Percentiles rank a stretch among this genome's conserved stretches.
phyloP scores from a whole-genome alignment of 2,329 filamentous ascomycete genomes.

The Penicillium sp. region DNA sequence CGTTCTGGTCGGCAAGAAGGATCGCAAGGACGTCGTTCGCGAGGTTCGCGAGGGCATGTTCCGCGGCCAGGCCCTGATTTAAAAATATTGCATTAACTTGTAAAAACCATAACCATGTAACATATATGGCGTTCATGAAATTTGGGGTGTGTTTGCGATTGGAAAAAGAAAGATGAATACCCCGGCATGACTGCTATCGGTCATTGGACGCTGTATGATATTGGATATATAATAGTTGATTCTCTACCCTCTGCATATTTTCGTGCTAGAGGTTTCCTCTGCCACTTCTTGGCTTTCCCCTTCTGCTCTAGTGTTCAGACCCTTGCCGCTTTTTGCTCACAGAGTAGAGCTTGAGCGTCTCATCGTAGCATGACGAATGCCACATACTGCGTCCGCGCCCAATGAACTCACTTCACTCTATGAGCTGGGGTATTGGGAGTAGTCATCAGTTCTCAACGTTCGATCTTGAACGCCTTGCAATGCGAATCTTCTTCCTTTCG shows the following conservation, averaged over 20 bases:
- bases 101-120: slow-evolving; percentile 20
- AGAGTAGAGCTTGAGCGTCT: no score
- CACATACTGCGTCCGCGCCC: no score
- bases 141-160: slow-evolving; percentile 5
- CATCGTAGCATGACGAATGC: no score
- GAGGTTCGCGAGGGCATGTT: slow-evolving; percentile 91
- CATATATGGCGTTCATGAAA: slow-evolving; percentile 18
- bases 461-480: neutral
- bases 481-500: slow-evolving; percentile 4
- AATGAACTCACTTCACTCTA: no score
- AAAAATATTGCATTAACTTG: slow-evolving; percentile 22
- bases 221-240: neutral
- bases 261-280: neutral
- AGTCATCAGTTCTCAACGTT: no score
- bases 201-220: slow-evolving; percentile 3
- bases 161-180: slow-evolving; percentile 15
- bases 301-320: no score
- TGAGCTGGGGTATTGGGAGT: no score
- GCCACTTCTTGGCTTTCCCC: no score
- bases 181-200: slow-evolving; percentile 6
- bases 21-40: slow-evolving; percentile 81
- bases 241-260: neutral
- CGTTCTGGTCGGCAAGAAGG: slow-evolving; percentile 83
- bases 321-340: no score
- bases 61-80: slow-evolving; percentile 72